These are phyloP conservation scores for Eucommia ulmoides DNA, from an alignment of 257 asterid genomes.

Conservation along the genomic window DNA sequence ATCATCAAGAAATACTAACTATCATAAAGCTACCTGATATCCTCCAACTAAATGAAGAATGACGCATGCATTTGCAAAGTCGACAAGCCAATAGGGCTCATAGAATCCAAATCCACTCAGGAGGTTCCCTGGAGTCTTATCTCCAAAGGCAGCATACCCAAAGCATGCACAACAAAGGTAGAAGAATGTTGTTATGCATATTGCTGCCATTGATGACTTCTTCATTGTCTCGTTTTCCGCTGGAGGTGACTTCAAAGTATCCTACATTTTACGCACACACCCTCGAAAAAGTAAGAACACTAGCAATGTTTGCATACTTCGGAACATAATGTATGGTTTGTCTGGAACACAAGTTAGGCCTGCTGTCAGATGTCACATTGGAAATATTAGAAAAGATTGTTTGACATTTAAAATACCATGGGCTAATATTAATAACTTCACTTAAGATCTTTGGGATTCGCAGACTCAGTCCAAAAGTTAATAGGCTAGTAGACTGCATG, in stretches of 20 bases:
- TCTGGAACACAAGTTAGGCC: no score
- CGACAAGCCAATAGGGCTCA: conserved; percentile 65
- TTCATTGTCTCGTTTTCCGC: conserved; percentile 62
- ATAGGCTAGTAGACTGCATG: no score
- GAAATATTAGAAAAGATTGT: no score
- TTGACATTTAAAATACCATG: no score
- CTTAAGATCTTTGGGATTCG: no score
- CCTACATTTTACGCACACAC: conserved; percentile 48
- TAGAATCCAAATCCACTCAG: conserved; percentile 67
- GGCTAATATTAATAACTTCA: no score
- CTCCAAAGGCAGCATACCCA: conserved; percentile 73
- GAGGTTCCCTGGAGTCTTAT: conserved; percentile 54
- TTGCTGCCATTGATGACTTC: conserved; percentile 26
- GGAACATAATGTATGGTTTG: no score
- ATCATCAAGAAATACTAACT: neutral
- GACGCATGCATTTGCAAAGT: conserved; percentile 57
- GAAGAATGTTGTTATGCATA: conserved; percentile 36
- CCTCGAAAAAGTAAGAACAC: no score
- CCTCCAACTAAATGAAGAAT: conserved; percentile 53
- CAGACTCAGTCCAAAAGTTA: no score
- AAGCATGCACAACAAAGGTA: conserved; percentile 50
- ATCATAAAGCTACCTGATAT: conserved; percentile 46
- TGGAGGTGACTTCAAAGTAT: conserved; percentile 59
- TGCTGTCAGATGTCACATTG: no score
- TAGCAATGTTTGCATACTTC: no score